Evolutionary conservation across 1,284 basidiomycete genomes (phyloP).

Genomic region (Papiliotrema terrestris): DNA sequence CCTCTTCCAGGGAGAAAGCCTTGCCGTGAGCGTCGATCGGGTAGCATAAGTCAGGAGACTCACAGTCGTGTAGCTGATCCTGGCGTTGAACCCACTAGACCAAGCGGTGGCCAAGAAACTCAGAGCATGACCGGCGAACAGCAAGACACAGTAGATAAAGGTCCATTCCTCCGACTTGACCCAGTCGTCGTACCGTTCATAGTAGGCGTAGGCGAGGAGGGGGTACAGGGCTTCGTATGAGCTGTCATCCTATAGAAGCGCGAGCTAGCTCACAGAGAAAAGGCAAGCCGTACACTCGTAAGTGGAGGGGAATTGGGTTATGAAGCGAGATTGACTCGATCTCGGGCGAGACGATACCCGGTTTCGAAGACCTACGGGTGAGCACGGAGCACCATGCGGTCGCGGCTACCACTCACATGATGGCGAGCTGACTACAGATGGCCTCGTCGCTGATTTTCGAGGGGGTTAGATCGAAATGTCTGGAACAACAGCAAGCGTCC

Average conservation of each 20-base stretch:
- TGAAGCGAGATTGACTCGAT: constrained; percentile 78
- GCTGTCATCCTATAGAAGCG: not conserved
- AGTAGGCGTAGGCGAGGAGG: constrained; percentile 86
- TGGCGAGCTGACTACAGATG: not conserved
- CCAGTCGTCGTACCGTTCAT: constrained; percentile 78
- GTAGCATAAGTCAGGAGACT: constrained; percentile 8
- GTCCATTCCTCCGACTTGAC: constrained; percentile 92
- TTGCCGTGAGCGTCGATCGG: constrained; percentile 34
- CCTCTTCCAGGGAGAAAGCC: constrained; percentile 66
- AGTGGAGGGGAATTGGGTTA: constrained; percentile 69
- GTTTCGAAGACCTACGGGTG: constrained; percentile 10
- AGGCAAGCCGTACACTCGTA: constrained; percentile 78
- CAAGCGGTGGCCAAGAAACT: constrained; percentile 90
- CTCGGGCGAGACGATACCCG: constrained; percentile 69
- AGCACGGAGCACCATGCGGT: not conserved
- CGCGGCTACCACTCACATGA: not conserved
- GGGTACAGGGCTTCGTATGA: constrained; percentile 65
- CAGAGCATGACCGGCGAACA: constrained; percentile 84
- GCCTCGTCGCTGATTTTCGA: too few relatives aligned
- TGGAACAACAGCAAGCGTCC: not conserved
- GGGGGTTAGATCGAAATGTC: too few relatives aligned
- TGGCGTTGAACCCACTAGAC: constrained; percentile 75
- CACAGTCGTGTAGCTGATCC: constrained; percentile 61
- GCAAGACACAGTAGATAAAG: constrained; percentile 81
- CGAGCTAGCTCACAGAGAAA: constrained; percentile 57